Conservation (phyloP, 306 rosid species). For the Cicer arietinum region DNA sequence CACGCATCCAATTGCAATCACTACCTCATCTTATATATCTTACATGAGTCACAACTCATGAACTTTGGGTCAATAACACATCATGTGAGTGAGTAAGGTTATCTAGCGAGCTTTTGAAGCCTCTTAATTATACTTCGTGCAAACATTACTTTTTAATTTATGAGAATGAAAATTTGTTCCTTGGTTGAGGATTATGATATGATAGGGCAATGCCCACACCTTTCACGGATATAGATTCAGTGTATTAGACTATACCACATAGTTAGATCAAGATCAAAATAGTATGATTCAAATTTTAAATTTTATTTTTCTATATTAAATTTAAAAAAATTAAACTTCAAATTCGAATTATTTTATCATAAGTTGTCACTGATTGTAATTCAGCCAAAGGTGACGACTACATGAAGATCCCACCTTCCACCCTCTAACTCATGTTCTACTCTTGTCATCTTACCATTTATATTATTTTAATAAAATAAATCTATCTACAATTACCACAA, state of each 20-base stretch:
- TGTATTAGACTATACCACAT: too few relatives aligned
- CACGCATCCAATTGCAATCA: not conserved
- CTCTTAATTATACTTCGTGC: not conserved
- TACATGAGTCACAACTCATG: not conserved
- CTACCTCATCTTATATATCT: not conserved
- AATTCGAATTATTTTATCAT: too few relatives aligned
- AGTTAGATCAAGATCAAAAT: too few relatives aligned
- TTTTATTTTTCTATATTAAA: too few relatives aligned
- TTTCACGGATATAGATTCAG: too few relatives aligned
- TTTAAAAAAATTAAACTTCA: too few relatives aligned
- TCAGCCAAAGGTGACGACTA: too few relatives aligned
- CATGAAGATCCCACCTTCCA: slow-evolving; percentile 28
- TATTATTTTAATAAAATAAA: not conserved
- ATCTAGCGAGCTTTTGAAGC: not conserved
- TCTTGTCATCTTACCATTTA: slow-evolving; percentile 40
- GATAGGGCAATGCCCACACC: not conserved
- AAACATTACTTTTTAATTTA: not conserved
- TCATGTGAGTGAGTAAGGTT: slow-evolving; percentile 6
- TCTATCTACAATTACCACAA: not conserved
- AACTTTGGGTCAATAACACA: not conserved
- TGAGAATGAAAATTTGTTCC: slow-evolving; percentile 6
- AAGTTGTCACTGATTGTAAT: too few relatives aligned
- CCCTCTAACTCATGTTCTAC: slow-evolving; percentile 18
- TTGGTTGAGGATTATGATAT: slow-evolving; percentile 13
- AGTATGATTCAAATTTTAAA: too few relatives aligned